Conservation (phyloP, 164 flowering plant species). For the Kingdonia uniflora region DNA sequence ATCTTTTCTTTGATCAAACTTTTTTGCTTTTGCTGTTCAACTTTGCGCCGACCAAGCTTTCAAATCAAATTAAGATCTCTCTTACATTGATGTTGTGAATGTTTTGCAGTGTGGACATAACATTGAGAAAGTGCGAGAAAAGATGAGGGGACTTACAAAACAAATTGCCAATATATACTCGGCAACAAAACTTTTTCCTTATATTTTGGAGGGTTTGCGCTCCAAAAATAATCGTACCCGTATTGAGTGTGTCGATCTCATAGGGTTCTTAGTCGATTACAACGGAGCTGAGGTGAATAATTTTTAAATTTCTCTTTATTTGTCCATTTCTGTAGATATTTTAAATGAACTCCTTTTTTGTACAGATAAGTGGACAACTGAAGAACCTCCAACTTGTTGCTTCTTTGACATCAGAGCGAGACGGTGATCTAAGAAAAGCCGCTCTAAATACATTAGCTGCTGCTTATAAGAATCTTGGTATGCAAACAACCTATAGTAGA, state of each 20-base stretch:
- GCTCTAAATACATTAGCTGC: slow-evolving; percentile 81
- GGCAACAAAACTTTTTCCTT: slow-evolving; percentile 70
- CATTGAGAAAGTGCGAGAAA: slow-evolving; percentile 89
- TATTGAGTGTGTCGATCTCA: slow-evolving; percentile 82
- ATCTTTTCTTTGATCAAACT: too few species aligned
- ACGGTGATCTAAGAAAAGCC: slow-evolving; percentile 95
- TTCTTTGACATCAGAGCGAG: slow-evolving; percentile 90
- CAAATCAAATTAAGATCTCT: too few species aligned
- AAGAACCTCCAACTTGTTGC: slow-evolving; percentile 92
- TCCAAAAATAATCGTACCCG: slow-evolving; percentile 91
- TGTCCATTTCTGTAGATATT: background rate
- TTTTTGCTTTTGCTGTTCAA: too few species aligned
- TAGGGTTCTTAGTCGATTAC: slow-evolving; percentile 75
- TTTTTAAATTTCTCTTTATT: background rate
- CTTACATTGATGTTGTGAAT: background rate
- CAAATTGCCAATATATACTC: slow-evolving; percentile 61
- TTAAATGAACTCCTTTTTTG: background rate
- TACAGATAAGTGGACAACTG: slow-evolving; percentile 75
- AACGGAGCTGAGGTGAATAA: slow-evolving; percentile 69
- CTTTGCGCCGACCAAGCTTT: too few species aligned
- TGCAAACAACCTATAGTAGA: background rate
- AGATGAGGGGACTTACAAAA: slow-evolving; percentile 78
- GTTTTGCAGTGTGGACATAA: slow-evolving; percentile 88
- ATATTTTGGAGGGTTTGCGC: slow-evolving; percentile 85
- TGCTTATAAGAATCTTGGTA: slow-evolving; percentile 94